A percentile compares a stretch with the other conserved stretches of the same genome.
phyloP scores from a whole-genome alignment of 495 filamentous ascomycete genomes.

The Aspergillus affinis region DNA sequence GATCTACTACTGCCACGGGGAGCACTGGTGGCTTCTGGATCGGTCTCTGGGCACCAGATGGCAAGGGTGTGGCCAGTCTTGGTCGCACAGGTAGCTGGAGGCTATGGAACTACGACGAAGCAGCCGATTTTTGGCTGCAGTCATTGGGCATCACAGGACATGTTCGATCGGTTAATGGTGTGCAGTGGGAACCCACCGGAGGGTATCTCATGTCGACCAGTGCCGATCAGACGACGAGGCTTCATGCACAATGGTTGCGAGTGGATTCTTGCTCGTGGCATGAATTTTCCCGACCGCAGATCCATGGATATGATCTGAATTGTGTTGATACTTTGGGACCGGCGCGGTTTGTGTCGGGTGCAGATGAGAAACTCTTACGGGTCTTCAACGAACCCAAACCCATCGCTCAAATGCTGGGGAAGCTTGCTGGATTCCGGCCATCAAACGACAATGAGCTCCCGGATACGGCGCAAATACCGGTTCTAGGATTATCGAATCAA shows the following conservation, averaged over 20 bases:
- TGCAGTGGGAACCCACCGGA: constrained; percentile 82
- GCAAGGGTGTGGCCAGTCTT: constrained; percentile 70
- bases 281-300: constrained; percentile 92
- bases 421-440: constrained; percentile 60
- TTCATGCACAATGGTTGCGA: constrained; percentile 81
- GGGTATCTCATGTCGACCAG: constrained; percentile 85
- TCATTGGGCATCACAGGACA: constrained; percentile 80
- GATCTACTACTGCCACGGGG: constrained; percentile 91
- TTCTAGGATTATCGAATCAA: constrained; percentile 96
- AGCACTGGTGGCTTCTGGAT: constrained; percentile 96
- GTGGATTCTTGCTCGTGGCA: constrained; percentile 69
- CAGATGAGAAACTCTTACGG: constrained; percentile 93
- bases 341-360: constrained; percentile 85
- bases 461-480: constrained; percentile 89
- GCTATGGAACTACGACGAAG: constrained; percentile 62
- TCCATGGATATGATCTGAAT: constrained; percentile 98
- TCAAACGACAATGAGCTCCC: constrained; percentile 55
- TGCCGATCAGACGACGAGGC: constrained; percentile 90
- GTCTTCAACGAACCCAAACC: constrained; percentile 90
- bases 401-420: constrained; percentile 70
- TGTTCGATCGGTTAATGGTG: constrained; percentile 70
- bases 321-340: constrained; percentile 75
- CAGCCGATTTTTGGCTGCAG: constrained; percentile 70
- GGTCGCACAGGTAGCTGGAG: constrained; percentile 94
- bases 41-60: constrained; percentile 85